phyloP scores from a whole-genome alignment of 164 flowering plant genomes.

The Magnolia sinica region DNA sequence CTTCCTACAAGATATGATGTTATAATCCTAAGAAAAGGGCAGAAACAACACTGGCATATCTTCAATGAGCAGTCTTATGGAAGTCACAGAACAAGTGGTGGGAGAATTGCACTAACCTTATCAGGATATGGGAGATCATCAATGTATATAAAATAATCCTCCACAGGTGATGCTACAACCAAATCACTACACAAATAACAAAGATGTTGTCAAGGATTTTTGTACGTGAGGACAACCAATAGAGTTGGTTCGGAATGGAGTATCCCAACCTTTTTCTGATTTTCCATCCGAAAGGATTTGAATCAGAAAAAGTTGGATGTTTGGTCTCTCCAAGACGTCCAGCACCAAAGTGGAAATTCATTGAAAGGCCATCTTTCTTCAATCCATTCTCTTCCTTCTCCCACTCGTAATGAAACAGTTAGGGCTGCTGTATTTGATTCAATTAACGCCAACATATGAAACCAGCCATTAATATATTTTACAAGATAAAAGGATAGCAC shows the following conservation, averaged over 20 bases:
- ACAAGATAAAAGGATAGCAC: not conserved
- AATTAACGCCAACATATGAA: not conserved
- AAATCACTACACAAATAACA: constrained; percentile 52
- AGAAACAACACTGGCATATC: not conserved
- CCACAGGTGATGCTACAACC: constrained; percentile 96
- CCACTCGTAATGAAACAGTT: too few relatives aligned
- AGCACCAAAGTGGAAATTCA: not conserved
- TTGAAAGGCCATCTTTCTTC: too few relatives aligned
- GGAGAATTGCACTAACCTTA: constrained; percentile 45
- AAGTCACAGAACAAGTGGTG: not conserved
- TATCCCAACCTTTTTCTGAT: not conserved
- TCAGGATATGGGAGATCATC: constrained; percentile 68
- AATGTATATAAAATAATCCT: constrained; percentile 83
- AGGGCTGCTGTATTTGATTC: too few relatives aligned
- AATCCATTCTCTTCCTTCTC: too few relatives aligned
- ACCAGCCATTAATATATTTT: not conserved
- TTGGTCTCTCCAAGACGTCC: not conserved
- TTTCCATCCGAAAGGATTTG: not conserved
- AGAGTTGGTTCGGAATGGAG: not conserved
- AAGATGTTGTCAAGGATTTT: not conserved
- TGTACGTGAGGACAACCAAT: not conserved
- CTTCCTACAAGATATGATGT: constrained; percentile 38
- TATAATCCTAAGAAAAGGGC: not conserved
- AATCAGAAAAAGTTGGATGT: not conserved
- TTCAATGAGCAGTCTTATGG: not conserved